Base-by-base conservation (phyloP, 2,329 filamentous ascomycete species). In the Aspergillus sp. region DNA sequence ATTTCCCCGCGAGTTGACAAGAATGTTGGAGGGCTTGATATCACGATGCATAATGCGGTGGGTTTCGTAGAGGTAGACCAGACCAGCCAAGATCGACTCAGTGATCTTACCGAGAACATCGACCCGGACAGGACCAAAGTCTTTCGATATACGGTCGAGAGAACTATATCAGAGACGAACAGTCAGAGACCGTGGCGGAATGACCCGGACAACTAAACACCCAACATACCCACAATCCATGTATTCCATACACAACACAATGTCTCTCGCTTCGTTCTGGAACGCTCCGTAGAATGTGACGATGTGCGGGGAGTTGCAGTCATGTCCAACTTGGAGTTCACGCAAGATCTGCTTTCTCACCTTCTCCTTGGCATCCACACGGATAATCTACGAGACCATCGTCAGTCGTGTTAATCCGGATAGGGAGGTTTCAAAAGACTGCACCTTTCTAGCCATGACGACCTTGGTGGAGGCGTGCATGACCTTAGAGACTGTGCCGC, bases 171-270 rank as follows among this genome's bases (percentile, higher is more conserved):
- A 5, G 26, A 8, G 19, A 35, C 30, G 12, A 28, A 6, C 30
- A 34, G 39, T 34, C 31, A 40, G 39, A 40, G 10, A 29, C 10
- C 6, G 2, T 19, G 19, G 19, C 19, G 19, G 19, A 19, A 19
- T 19, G 19, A 19, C 19, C 19, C 19, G 19, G 19, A 19, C 19
- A 19, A 19, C 19, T 19, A 19, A 19, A 19, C 19, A 19, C 19
- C 19, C n/a, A 27, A 73, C 88, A 69, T 78, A 97, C 93, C 93
- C 93, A 65, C 91, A 89, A 69, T 98, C 93, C 89, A 95, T 95
- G 66, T 98, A 97, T 68, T 98, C 93, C 93, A 98, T 98, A 68
- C 93, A 98, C 85, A 98, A 91, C 57, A 97, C 94, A 46, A 98
- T 94, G 71, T 98, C 93, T 63, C 94, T 91, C 49, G 90, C 90